Conservation (phyloP, 768 basidiomycete genomes). For the Kockovaella imperatae region DNA sequence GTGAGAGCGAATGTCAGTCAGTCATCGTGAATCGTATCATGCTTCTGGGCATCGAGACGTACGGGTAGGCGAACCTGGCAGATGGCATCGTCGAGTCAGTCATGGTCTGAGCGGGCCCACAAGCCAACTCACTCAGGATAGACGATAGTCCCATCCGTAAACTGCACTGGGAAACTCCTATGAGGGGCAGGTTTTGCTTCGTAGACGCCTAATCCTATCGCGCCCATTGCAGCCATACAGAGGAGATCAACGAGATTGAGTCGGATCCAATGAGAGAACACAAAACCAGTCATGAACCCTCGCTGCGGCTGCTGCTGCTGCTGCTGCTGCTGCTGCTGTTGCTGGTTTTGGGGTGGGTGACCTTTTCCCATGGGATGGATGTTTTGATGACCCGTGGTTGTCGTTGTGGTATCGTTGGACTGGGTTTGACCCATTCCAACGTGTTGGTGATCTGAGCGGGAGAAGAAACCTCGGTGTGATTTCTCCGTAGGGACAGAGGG, state of each 20-base stretch:
- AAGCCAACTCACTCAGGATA: conserved; percentile 54
- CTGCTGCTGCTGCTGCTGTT: neutral
- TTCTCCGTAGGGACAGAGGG: too few species aligned
- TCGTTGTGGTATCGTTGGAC: too few species aligned
- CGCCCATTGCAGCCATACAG: conserved; percentile 55
- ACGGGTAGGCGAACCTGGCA: conserved; percentile 28
- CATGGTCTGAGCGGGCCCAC: too few species aligned
- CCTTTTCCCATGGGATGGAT: too few species aligned
- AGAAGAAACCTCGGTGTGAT: too few species aligned
- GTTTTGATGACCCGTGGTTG: too few species aligned
- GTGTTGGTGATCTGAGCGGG: too few species aligned
- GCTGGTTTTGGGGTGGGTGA: too few species aligned
- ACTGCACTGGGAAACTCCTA: conserved; percentile 34
- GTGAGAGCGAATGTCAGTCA: neutral
- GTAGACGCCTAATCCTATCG: conserved; percentile 52
- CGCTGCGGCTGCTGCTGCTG: neutral
- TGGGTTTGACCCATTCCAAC: too few species aligned
- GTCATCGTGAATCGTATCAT: neutral
- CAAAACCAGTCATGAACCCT: conserved; percentile 19
- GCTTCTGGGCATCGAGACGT: neutral
- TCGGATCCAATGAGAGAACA: conserved; percentile 31
- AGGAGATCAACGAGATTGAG: conserved; percentile 53
- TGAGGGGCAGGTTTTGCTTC: conserved; percentile 47
- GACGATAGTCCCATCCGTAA: conserved; percentile 48
- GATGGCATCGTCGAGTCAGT: too few species aligned